A percentile compares a stretch with the other conserved stretches of the same genome.
Conservation (phyloP, 148 eudicot genomes). For the Amaranthus palmeri region DNA sequence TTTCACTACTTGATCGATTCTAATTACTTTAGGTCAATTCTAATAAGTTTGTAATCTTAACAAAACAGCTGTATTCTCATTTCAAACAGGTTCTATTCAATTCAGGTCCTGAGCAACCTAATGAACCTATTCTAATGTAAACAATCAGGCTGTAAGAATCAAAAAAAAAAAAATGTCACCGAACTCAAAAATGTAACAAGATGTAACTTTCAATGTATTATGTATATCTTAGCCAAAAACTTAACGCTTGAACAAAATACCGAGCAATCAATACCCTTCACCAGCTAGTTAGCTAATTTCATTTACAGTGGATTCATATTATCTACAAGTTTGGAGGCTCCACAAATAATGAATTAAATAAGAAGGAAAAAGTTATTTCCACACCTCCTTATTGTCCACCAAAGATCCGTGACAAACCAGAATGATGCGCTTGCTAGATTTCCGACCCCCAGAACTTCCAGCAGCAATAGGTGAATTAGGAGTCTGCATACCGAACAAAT, state of each 20-base stretch:
- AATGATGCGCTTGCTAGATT: constrained; percentile 51
- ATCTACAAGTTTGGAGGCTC: not conserved
- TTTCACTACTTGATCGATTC: too few relatives aligned
- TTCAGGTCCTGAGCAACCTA: not conserved
- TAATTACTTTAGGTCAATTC: too few relatives aligned
- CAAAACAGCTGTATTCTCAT: not conserved
- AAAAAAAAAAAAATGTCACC: not conserved
- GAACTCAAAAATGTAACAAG: not conserved
- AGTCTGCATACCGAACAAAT: constrained; percentile 53
- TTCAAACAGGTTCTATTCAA: not conserved
- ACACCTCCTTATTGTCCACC: constrained; percentile 45
- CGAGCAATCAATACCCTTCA: not conserved
- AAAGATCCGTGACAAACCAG: constrained; percentile 70
- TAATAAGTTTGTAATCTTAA: not conserved
- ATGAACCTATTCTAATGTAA: not conserved
- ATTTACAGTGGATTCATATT: not conserved
- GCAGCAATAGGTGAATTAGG: constrained; percentile 78
- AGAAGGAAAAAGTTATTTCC: constrained; percentile 4
- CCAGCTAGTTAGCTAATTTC: not conserved
- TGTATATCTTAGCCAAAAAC: not conserved
- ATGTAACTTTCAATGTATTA: not conserved
- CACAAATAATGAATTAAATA: not conserved
- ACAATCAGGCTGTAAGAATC: not conserved
- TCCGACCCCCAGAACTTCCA: constrained; percentile 79
- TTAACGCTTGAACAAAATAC: not conserved